Conservation (phyloP, 352 stramenopile species). For the Globisporangium spinosum region DNA sequence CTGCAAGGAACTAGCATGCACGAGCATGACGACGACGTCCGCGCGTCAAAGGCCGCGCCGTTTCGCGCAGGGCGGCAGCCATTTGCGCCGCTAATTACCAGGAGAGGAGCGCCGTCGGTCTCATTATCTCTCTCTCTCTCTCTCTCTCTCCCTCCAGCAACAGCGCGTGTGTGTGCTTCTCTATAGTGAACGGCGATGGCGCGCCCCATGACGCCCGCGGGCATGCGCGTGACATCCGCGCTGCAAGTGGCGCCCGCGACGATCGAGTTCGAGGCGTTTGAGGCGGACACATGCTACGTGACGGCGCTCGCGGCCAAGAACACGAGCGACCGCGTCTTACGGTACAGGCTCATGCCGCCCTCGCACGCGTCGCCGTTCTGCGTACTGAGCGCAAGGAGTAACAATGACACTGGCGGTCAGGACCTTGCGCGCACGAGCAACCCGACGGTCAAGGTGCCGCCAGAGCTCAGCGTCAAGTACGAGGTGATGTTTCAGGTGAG, state of each 20-base stretch:
- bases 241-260: constrained; percentile 60
- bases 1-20: too few relatives aligned
- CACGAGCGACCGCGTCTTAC: constrained; percentile 52
- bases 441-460: constrained; percentile 55
- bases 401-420: constrained; percentile 9
- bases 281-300: constrained; percentile 60
- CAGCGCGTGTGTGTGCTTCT: too few relatives aligned
- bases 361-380: constrained; percentile 50
- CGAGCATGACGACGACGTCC: too few relatives aligned
- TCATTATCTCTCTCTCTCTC: too few relatives aligned
- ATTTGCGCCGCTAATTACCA: too few relatives aligned
- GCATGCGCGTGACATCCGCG: constrained; percentile 26
- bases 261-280: constrained; percentile 67
- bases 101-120: too few relatives aligned
- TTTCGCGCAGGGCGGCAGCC: too few relatives aligned
- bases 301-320: constrained; percentile 61
- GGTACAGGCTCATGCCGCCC: constrained; percentile 56
- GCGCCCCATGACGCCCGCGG: constrained; percentile 16
- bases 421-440: constrained; percentile 68
- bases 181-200: background rate
- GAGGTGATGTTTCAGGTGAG: constrained; percentile 57
- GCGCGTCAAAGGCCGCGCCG: too few relatives aligned
- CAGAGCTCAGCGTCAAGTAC: constrained; percentile 55
- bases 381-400: constrained; percentile 34
- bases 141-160: too few relatives aligned